These are phyloP conservation scores for Prillingera fragicola DNA, from an alignment of 1,284 basidiomycete species.

Conservation along the genomic window DNA sequence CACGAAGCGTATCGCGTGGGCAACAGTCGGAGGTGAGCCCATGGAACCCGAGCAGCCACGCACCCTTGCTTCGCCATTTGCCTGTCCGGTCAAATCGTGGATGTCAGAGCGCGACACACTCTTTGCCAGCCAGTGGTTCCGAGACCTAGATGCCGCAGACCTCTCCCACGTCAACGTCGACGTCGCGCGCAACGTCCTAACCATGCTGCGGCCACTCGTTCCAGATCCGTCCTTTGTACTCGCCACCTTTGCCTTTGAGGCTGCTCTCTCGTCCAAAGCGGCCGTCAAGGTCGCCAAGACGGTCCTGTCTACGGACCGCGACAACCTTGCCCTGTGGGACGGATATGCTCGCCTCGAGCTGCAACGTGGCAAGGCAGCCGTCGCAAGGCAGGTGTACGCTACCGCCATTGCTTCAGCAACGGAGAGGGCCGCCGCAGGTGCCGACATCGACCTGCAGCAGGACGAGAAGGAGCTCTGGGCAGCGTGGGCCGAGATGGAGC, in stretches of 20 bases:
- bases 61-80: conserved; percentile 22
- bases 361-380: conserved; percentile 61
- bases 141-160: conserved; percentile 29
- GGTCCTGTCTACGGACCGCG: conserved; percentile 59
- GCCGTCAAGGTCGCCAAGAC: conserved; percentile 61
- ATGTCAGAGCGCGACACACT: conserved; percentile 21
- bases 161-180: conserved; percentile 33
- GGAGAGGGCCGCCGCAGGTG: conserved; percentile 8
- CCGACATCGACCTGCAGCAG: conserved; percentile 12
- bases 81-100: conserved; percentile 36
- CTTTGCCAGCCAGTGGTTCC: conserved; percentile 42
- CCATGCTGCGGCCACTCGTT: conserved; percentile 27
- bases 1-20: conserved; percentile 25
- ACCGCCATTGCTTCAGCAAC: conserved; percentile 50
- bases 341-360: conserved; percentile 75
- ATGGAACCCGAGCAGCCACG: conserved; percentile 42
- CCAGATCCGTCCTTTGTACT: conserved; percentile 45
- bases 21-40: conserved; percentile 44
- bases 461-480: conserved; percentile 61
- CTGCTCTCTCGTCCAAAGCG: conserved; percentile 34
- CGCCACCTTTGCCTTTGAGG: conserved; percentile 43
- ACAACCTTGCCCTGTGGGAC: conserved; percentile 70
- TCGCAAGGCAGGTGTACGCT: conserved; percentile 77
- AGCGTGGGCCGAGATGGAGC: conserved; percentile 87
- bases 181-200: conserved; percentile 32